Evolutionary conservation across 305 asterid species (phyloP).

Genomic region (Caryopteris hybrid): DNA sequence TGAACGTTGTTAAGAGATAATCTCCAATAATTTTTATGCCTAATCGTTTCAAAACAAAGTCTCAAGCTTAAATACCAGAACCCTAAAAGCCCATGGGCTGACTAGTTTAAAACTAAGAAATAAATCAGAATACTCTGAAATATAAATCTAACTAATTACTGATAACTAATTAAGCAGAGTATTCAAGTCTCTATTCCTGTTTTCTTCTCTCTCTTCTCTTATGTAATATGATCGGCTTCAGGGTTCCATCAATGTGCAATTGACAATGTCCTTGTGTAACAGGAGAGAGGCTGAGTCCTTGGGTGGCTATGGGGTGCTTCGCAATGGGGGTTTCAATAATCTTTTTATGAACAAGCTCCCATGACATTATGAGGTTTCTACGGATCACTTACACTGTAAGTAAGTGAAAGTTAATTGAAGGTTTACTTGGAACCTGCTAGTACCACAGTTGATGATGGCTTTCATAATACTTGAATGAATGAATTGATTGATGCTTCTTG

Average conservation of each 20-base stretch:
- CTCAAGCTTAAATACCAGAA: too few relatives aligned
- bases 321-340: constrained; percentile 74
- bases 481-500: neutral
- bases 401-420: constrained; percentile 4
- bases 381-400: constrained; percentile 8
- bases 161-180: too few relatives aligned
- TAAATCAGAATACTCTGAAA: too few relatives aligned
- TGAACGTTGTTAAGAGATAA: too few relatives aligned
- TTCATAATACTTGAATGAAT: constrained; percentile 3
- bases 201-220: too few relatives aligned
- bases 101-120: too few relatives aligned
- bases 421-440: neutral
- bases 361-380: constrained; percentile 15
- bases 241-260: neutral
- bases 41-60: too few relatives aligned
- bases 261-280: constrained; percentile 17
- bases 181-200: too few relatives aligned
- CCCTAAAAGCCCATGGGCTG: too few relatives aligned
- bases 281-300: constrained; percentile 93
- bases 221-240: too few relatives aligned
- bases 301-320: constrained; percentile 81
- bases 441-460: constrained; percentile 3
- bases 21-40: too few relatives aligned
- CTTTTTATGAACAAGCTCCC: constrained; percentile 52
- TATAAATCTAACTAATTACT: too few relatives aligned